A percentile compares a stretch with the other conserved stretches of the same genome.
Evolutionary conservation across 2,329 filamentous ascomycete species (phyloP).

Genomic region (Lasiodiplodia sp.): DNA sequence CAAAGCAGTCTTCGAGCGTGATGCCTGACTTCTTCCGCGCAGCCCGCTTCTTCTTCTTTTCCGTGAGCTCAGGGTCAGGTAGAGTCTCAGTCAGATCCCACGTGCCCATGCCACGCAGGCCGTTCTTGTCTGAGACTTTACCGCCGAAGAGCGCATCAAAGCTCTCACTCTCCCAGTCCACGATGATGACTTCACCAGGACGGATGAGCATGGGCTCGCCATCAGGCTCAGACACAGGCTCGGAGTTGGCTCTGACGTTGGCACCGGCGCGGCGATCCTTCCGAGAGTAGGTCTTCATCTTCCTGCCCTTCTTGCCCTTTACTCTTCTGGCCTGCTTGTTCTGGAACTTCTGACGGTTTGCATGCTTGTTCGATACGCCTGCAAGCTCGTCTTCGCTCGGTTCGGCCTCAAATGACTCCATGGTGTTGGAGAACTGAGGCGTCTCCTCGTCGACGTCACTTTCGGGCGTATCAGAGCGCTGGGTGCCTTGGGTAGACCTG

Average conservation of each 20-base stretch:
- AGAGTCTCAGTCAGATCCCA: conserved; percentile 65
- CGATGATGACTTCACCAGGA: conserved; percentile 81
- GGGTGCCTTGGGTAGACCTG: conserved; percentile 9
- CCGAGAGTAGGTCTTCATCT: conserved; percentile 37
- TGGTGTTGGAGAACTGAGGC: conserved; percentile 39
- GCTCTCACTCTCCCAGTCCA: conserved; percentile 81
- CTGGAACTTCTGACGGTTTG: conserved; percentile 40
- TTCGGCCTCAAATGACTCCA: conserved; percentile 41
- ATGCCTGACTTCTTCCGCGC: conserved; percentile 77
- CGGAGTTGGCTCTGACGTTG: conserved; percentile 30
- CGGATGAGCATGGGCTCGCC: conserved; percentile 72
- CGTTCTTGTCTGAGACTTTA: conserved; percentile 51
- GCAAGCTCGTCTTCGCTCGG: conserved; percentile 48
- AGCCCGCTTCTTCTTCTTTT: conserved; percentile 68
- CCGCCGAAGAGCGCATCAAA: conserved; percentile 74
- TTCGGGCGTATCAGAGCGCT: conserved; percentile 20
- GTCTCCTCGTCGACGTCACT: conserved; percentile 45
- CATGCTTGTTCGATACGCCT: conserved; percentile 36
- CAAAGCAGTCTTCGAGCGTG: conserved; percentile 86
- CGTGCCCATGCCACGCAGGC: conserved; percentile 66
- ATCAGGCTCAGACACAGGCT: conserved; percentile 43
- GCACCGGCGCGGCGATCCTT: conserved; percentile 35
- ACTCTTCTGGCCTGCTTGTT: conserved; percentile 34
- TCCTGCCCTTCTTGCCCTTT: conserved; percentile 45
- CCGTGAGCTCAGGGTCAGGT: conserved; percentile 66